These are phyloP conservation scores for Dioscorea dumetorum DNA, from an alignment of 106 monocot species.

Conservation along the genomic window DNA sequence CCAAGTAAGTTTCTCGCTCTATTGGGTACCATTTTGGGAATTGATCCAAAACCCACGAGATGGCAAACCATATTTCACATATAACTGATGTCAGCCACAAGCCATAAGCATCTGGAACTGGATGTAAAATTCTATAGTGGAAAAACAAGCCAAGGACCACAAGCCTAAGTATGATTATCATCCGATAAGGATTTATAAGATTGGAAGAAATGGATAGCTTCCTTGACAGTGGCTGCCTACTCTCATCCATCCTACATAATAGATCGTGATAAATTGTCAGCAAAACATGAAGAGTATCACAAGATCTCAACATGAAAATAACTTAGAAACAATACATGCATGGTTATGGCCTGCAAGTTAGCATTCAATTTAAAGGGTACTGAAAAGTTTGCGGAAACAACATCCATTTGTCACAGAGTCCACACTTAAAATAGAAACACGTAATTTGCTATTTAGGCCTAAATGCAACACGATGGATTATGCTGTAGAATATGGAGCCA, in stretches of 20 bases:
- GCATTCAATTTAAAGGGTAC: too few species aligned
- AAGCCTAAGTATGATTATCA: constrained; percentile 71
- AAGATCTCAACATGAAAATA: too few species aligned
- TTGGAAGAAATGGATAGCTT: constrained; percentile 69
- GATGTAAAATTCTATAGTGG: constrained; percentile 64
- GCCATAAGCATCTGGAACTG: constrained; percentile 62
- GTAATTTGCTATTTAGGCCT: too few species aligned
- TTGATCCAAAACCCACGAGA: constrained; percentile 90
- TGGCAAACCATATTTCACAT: constrained; percentile 86
- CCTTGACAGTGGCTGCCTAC: constrained; percentile 67
- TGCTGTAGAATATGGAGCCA: too few species aligned
- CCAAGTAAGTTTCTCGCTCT: constrained; percentile 76
- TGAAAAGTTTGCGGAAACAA: too few species aligned
- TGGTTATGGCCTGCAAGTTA: too few species aligned
- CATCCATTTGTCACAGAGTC: too few species aligned
- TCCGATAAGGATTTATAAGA: constrained; percentile 72
- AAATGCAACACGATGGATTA: too few species aligned
- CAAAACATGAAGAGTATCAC: too few species aligned
- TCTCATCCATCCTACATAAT: constrained; percentile 47
- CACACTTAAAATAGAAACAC: too few species aligned
- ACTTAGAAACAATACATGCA: too few species aligned
- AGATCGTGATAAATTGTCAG: too few species aligned
- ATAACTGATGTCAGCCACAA: constrained; percentile 85
- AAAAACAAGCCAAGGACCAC: constrained; percentile 74
- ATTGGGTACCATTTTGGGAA: constrained; percentile 90